phyloP scores from a whole-genome alignment of 805 yeast genomes.

The Myxozyma lipomycoides region DNA sequence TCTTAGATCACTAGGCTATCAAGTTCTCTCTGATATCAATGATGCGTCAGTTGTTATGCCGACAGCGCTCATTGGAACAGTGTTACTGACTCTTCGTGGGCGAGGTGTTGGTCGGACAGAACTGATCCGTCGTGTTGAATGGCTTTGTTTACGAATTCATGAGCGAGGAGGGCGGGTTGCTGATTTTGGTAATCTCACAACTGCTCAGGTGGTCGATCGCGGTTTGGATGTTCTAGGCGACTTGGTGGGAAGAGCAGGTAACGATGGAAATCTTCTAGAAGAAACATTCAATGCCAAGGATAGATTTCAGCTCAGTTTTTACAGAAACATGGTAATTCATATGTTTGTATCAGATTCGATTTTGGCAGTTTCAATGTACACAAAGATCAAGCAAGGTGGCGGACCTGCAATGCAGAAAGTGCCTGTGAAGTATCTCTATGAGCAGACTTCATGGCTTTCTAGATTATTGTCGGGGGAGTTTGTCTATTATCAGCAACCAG shows the following conservation, averaged over 20 bases:
- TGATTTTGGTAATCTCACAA: constrained; percentile 34
- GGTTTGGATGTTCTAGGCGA: constrained; percentile 43
- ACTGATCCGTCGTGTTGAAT: constrained; percentile 37
- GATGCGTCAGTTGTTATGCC: constrained; percentile 50
- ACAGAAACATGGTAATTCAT: constrained; percentile 56
- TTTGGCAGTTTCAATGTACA: constrained; percentile 42
- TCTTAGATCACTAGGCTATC: constrained; percentile 52
- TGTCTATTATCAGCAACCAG: constrained; percentile 36
- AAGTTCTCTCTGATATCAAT: constrained; percentile 51
- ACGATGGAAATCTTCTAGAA: constrained; percentile 36
- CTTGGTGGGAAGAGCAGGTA: constrained; percentile 33
- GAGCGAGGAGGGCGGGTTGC: constrained; percentile 42
- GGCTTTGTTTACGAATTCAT: constrained; percentile 38
- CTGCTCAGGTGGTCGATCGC: constrained; percentile 38
- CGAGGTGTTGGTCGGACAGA: constrained; percentile 40
- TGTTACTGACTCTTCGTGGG: constrained; percentile 40
- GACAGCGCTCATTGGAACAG: constrained; percentile 50
- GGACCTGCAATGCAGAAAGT: constrained; percentile 29
- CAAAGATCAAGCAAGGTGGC: constrained; percentile 33
- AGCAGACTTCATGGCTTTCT: constrained; percentile 38
- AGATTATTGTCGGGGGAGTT: constrained; percentile 40
- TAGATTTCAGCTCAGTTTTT: constrained; percentile 53
- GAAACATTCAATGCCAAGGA: constrained; percentile 44
- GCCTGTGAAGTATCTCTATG: constrained; percentile 32
- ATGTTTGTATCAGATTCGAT: constrained; percentile 51